Conservation (phyloP, 1,284 basidiomycete genomes). For the Stereum hirsutum region DNA sequence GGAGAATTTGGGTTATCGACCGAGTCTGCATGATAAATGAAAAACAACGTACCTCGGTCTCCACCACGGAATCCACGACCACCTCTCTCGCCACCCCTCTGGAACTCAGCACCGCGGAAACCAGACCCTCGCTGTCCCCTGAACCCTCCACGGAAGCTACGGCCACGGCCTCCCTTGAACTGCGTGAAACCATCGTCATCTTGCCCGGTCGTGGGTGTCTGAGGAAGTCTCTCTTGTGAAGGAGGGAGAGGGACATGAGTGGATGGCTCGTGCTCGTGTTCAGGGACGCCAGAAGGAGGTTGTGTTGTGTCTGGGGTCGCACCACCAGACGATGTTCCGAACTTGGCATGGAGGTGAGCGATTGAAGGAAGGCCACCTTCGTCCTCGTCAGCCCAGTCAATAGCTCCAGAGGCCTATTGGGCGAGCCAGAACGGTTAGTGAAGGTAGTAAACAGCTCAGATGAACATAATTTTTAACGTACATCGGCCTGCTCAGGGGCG, state of each 20-base stretch:
- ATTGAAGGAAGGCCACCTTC: conserved; percentile 31
- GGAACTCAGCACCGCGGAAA: conserved; percentile 14
- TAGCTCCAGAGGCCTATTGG: conserved; percentile 30
- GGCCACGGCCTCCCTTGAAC: conserved; percentile 28
- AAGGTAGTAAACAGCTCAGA: neutral
- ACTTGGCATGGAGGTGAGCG: conserved; percentile 29
- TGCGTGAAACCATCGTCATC: conserved; percentile 61
- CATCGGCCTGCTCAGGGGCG: neutral
- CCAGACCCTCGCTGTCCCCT: neutral
- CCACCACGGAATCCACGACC: conserved; percentile 27
- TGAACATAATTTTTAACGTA: conserved; percentile 1
- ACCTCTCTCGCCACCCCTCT: conserved; percentile 21
- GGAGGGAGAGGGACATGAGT: conserved; percentile 34
- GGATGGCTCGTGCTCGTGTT: no score
- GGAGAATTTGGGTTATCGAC: neutral
- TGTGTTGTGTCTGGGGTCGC: no score
- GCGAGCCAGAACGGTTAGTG: conserved; percentile 14
- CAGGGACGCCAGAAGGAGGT: no score
- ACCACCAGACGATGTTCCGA: conserved; percentile 31
- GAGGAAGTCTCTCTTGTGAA: no score
- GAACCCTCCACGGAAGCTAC: conserved; percentile 24
- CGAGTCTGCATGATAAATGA: neutral
- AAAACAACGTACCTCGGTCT: conserved; percentile 17
- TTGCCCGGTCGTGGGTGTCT: conserved; percentile 19
- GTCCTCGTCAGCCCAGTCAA: conserved; percentile 40